These are phyloP conservation scores for Phytopythium mirpurense DNA, from an alignment of 352 stramenopile species.

Conservation along the genomic window DNA sequence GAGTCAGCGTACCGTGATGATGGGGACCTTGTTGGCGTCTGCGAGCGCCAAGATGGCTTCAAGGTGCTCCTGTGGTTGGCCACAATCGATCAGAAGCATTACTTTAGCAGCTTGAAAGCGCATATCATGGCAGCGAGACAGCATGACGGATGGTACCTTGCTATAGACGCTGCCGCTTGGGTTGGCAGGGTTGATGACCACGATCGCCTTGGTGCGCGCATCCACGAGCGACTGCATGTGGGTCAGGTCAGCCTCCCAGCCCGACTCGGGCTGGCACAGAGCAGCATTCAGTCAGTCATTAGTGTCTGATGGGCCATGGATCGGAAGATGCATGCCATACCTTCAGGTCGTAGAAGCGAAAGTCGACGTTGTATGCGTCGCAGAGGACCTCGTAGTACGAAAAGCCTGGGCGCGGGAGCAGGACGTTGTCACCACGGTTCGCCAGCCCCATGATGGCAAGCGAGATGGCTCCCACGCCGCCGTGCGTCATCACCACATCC, in stretches of 20 bases:
- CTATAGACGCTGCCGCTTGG: slow-evolving; percentile 94
- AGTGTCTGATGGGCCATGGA: too few species aligned
- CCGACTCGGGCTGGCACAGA: slow-evolving; percentile 74
- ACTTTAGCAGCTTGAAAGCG: too few species aligned
- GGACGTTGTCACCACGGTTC: slow-evolving; percentile 89
- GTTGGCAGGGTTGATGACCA: slow-evolving; percentile 96
- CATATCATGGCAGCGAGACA: background rate
- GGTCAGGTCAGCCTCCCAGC: slow-evolving; percentile 92
- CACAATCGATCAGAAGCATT: too few species aligned
- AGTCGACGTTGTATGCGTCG: slow-evolving; percentile 88
- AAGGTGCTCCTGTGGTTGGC: slow-evolving; percentile 36
- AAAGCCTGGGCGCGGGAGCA: slow-evolving; percentile 93
- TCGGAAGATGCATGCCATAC: slow-evolving; percentile 19
- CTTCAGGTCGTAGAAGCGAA: slow-evolving; percentile 88
- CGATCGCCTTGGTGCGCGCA: slow-evolving; percentile 82
- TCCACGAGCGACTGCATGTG: slow-evolving; percentile 88
- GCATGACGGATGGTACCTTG: slow-evolving; percentile 38
- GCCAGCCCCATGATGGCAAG: slow-evolving; percentile 88
- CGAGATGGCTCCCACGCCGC: slow-evolving; percentile 92
- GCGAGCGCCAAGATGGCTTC: slow-evolving; percentile 74
- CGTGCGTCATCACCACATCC: slow-evolving; percentile 92
- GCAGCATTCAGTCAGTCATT: too few species aligned
- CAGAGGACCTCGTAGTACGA: slow-evolving; percentile 94
- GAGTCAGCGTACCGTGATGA: slow-evolving; percentile 93
- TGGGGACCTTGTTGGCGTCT: slow-evolving; percentile 85